Conservation (phyloP, 257 asterid species). For the Forsythia viridissima region DNA sequence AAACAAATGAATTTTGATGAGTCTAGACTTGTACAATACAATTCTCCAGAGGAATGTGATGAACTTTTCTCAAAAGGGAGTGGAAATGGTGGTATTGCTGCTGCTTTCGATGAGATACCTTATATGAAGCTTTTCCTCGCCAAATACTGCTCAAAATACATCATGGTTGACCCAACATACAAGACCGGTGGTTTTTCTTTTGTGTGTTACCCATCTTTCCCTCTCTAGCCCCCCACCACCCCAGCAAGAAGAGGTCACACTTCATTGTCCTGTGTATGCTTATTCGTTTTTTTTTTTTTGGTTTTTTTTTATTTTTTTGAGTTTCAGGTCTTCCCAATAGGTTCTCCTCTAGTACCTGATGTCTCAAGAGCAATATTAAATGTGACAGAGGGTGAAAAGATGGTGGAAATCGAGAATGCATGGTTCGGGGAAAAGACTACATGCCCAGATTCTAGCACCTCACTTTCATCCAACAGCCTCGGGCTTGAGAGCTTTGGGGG, state of each 20-base stretch:
- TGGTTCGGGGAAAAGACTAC: background rate
- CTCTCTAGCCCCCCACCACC: background rate
- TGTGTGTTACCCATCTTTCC: constrained; percentile 26
- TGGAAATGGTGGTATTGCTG: constrained; percentile 35
- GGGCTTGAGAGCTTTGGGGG: constrained; percentile 36
- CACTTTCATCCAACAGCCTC: constrained; percentile 27
- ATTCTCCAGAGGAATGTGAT: constrained; percentile 21
- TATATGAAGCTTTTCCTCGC: constrained; percentile 35
- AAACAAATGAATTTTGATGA: constrained; percentile 18
- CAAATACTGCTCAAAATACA: constrained; percentile 28
- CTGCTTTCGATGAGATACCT: constrained; percentile 43
- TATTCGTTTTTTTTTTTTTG: background rate
- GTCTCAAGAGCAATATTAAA: constrained; percentile 13
- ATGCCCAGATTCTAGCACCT: constrained; percentile 1
- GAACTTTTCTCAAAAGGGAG: constrained; percentile 31
- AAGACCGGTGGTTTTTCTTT: constrained; percentile 40
- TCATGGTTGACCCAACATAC: constrained; percentile 28
- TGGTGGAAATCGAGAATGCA: background rate
- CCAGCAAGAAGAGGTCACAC: background rate
- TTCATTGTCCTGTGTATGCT: constrained; percentile 2
- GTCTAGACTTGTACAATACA: constrained; percentile 13
- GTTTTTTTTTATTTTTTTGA: background rate
- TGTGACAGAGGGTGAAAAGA: background rate
- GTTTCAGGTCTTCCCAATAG: constrained; percentile 21
- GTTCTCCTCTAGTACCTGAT: constrained; percentile 22